Evolutionary conservation across 176 grass and related monocot genomes (phyloP).

Genomic region (Ensete ventricosum): DNA sequence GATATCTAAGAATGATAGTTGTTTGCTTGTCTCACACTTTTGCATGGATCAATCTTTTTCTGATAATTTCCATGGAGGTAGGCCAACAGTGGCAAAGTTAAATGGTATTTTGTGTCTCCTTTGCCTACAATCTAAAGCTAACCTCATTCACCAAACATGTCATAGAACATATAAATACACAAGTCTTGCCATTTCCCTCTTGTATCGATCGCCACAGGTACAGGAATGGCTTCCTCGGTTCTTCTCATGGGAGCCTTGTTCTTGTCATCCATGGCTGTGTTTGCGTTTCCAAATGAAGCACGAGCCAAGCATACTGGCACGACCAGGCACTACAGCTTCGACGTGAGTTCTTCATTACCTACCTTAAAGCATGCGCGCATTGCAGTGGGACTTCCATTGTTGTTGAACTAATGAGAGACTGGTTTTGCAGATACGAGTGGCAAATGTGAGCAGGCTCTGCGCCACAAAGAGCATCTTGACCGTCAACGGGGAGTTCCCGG

Average conservation of each 20-base stretch:
- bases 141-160: not conserved
- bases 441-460: constrained; percentile 52
- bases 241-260: not conserved
- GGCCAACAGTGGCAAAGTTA: not conserved
- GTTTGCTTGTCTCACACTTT: no score
- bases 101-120: not conserved
- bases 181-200: not conserved
- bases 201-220: not conserved
- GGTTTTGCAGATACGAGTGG: constrained; percentile 38
- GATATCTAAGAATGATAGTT: no score
- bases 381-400: no score
- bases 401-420: no score
- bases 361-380: not conserved
- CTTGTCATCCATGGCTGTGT: not conserved
- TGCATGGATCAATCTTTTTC: no score
- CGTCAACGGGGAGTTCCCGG: constrained; percentile 67
- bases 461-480: constrained; percentile 70
- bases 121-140: constrained; percentile 15
- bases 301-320: not conserved
- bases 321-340: constrained; percentile 7
- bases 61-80: no score
- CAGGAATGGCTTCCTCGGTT: not conserved
- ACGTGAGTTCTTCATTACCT: not conserved
- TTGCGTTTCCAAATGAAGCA: not conserved
- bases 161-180: not conserved